Conservation (phyloP, 2,329 filamentous ascomycete genomes). For the Fusarium austroafricanum region DNA sequence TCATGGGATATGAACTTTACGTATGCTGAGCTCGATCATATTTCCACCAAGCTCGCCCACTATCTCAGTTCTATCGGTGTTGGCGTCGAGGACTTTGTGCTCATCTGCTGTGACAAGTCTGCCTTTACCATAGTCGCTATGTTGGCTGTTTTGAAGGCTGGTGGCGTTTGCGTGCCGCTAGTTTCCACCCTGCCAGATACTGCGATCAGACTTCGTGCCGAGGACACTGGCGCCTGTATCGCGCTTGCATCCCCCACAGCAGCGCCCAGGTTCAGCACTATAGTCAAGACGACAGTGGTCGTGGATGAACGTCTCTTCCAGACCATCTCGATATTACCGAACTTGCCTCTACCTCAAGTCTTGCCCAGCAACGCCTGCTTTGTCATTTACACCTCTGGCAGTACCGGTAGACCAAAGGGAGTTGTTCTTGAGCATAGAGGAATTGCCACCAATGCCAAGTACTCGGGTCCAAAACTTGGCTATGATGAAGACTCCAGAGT, state of each 20-base stretch:
- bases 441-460: conserved; percentile 20
- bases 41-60: conserved; percentile 27
- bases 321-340: neutral
- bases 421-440: conserved; percentile 33
- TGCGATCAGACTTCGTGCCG: conserved; percentile 15
- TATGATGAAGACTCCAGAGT: conserved; percentile 25
- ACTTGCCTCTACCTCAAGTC: neutral
- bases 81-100: conserved; percentile 2
- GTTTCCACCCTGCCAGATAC: conserved; percentile 39
- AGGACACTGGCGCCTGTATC: conserved; percentile 27
- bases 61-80: conserved; percentile 14
- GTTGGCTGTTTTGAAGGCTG: conserved; percentile 35
- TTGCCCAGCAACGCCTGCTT: conserved; percentile 30
- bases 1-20: conserved; percentile 37
- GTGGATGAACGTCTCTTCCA: conserved; percentile 22
- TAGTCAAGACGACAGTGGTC: conserved; percentile 9
- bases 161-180: conserved; percentile 26
- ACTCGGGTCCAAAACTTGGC: conserved; percentile 23
- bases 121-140: conserved; percentile 25
- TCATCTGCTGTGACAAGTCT: conserved; percentile 38
- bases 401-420: conserved; percentile 30
- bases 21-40: conserved; percentile 30
- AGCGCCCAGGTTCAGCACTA: neutral
- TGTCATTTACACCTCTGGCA: conserved; percentile 39
- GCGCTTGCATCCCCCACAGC: conserved; percentile 26